These are phyloP conservation scores for Selenicereus undatus DNA, from an alignment of 148 eudicot genomes.

Conservation along the genomic window DNA sequence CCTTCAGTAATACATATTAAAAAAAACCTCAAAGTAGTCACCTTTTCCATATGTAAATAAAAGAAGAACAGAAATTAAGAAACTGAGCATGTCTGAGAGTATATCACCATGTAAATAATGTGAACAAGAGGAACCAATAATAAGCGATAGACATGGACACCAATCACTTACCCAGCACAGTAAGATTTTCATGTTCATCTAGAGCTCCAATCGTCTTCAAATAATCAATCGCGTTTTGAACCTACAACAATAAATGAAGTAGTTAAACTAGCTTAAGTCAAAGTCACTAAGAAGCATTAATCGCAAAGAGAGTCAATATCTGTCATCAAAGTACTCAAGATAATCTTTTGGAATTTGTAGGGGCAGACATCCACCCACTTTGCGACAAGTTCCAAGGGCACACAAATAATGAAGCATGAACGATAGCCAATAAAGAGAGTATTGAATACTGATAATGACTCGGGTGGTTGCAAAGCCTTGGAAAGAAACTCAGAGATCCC, in stretches of 20 bases:
- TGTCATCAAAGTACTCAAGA: neutral
- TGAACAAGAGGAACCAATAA: neutral
- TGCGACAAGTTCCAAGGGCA: neutral
- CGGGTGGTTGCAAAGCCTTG: constrained; percentile 90
- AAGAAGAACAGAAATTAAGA: neutral
- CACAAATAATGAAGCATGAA: neutral
- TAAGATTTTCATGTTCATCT: constrained; percentile 84
- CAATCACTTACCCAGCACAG: constrained; percentile 59
- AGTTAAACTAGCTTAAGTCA: neutral
- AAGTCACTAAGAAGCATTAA: neutral
- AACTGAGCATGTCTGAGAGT: neutral
- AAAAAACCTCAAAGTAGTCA: neutral
- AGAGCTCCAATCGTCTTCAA: constrained; percentile 90
- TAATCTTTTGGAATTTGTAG: neutral
- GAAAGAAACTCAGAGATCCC: constrained; percentile 80
- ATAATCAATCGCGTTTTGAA: constrained; percentile 91
- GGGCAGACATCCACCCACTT: neutral
- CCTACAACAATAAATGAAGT: constrained; percentile 42
- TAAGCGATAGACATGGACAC: neutral
- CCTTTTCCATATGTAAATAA: neutral
- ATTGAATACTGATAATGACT: constrained; percentile 67
- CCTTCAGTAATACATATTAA: neutral
- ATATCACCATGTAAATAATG: neutral
- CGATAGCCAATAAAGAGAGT: neutral
- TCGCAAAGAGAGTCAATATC: neutral